Evolutionary conservation across 495 filamentous ascomycete species (phyloP), one percentile per base, ranked within the genome.

Genomic region (Bacidia rubella): DNA sequence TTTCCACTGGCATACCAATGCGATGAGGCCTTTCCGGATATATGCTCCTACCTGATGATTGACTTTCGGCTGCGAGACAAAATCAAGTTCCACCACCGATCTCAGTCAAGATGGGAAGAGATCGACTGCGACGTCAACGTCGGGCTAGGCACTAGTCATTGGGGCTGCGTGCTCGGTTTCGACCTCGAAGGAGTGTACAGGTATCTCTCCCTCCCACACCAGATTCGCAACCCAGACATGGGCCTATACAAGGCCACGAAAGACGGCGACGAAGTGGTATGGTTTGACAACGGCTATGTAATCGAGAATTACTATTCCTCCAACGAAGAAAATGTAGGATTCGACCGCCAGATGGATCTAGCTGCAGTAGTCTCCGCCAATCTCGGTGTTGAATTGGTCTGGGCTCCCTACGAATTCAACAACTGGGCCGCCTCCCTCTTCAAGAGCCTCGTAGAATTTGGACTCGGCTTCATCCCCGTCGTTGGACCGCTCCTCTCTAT

Each of bases 341-440:
- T 46, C 20, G 20, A 46, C 20, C 43, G 43, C 11, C 11, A 46
- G 20, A 46, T 46, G 43, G 43, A 46, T 21, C 43, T 46, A 11
- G 43, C 43, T 11, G 10, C 11, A 11, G 43, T 46, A 11, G 43
- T 50, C n/a, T 3, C 47, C 24, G 47, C 24, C 2, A 38, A 27
- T 50, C 17, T 50, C 17, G 47, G 23, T 23, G 17, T 27, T n/a
- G 21, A 50, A 19, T 12, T 50, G 2, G 21, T 39, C 12, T 4
- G 47, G 47, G 22, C 47, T n/a, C 47, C 47, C 15, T 50, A 50
- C 27, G 4, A 50, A 25, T 50, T 23, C 21, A 27, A 22, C 24
- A 27, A 15, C 2, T 50, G 20, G 21, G 15, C 26, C 21, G 21
- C 38, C 23, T 15, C 11, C 15, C 17, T 50, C 3, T 4, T 50